Evolutionary conservation across 805 yeast genomes (phyloP).

Genomic region (Nakazawaea ishiwadae): DNA sequence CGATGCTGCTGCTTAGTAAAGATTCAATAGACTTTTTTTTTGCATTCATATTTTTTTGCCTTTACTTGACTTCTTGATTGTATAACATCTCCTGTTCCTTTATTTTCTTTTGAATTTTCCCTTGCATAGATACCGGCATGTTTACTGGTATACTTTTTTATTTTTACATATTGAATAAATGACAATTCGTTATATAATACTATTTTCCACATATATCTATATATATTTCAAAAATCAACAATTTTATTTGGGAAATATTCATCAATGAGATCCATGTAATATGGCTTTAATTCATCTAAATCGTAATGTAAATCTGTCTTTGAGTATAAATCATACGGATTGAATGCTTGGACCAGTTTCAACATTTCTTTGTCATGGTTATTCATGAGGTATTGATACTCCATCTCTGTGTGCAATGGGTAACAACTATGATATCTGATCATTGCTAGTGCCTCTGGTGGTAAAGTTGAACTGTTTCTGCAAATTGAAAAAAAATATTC

Average conservation of each 20-base stretch:
- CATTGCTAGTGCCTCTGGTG: conserved; percentile 68
- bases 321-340: conserved; percentile 65
- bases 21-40: neutral
- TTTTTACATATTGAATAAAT: too few species aligned
- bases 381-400: conserved; percentile 60
- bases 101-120: too few species aligned
- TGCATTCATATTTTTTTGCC: neutral
- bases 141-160: too few species aligned
- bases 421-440: conserved; percentile 71
- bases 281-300: conserved; percentile 47
- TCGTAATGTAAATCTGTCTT: conserved; percentile 47
- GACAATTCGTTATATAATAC: too few species aligned
- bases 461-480: conserved; percentile 56
- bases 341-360: conserved; percentile 60
- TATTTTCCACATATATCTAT: too few species aligned
- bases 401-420: conserved; percentile 73
- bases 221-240: conserved; percentile 43
- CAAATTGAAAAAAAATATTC: conserved; percentile 75
- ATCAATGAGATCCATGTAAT: conserved; percentile 58
- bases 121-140: too few species aligned
- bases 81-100: too few species aligned
- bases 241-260: conserved; percentile 58
- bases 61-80: too few species aligned
- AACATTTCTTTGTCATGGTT: conserved; percentile 57
- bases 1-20: neutral